phyloP scores from a whole-genome alignment of 768 basidiomycete genomes.

The Collybia sordida region DNA sequence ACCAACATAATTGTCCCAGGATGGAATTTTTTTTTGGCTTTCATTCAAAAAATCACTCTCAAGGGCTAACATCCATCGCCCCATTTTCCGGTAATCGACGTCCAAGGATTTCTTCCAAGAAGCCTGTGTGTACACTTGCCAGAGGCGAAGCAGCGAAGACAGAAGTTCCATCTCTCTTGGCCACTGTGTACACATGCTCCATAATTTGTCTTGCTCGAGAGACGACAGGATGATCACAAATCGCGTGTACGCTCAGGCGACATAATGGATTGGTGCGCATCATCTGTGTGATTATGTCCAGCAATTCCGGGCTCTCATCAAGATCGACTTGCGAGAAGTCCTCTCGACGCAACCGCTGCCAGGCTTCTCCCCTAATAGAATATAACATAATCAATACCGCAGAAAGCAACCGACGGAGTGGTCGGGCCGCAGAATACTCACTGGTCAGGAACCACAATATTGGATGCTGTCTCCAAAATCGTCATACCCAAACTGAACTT shows the following conservation, averaged over 20 bases:
- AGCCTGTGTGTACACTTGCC: conserved; percentile 57
- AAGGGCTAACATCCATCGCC: conserved; percentile 41
- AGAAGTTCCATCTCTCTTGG: conserved; percentile 30
- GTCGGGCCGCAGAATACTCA: conserved; percentile 44
- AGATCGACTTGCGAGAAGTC: conserved; percentile 87
- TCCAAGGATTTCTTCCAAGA: conserved; percentile 63
- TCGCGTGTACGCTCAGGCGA: conserved; percentile 55
- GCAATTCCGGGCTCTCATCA: conserved; percentile 62
- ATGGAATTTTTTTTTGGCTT: conserved; percentile 5
- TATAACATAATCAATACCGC: conserved; percentile 25
- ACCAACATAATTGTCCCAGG: conserved; percentile 8
- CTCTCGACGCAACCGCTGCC: conserved; percentile 90
- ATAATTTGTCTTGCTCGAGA: conserved; percentile 61
- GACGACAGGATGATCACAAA: conserved; percentile 66
- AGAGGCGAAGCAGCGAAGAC: conserved; percentile 62
- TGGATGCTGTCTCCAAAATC: conserved; percentile 91
- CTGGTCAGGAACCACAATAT: conserved; percentile 97
- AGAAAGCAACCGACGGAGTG: conserved; percentile 11
- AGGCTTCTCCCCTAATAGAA: conserved; percentile 76
- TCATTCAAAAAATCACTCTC: conserved; percentile 17
- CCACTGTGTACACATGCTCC: conserved; percentile 46
- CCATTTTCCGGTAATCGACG: conserved; percentile 16
- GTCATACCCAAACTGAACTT: conserved; percentile 85
- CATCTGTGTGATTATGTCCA: conserved; percentile 70
- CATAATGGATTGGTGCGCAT: conserved; percentile 69